These are phyloP conservation scores for Malassezia sp. DNA, from an alignment of 1,284 basidiomycete species.

Conservation along the genomic window DNA sequence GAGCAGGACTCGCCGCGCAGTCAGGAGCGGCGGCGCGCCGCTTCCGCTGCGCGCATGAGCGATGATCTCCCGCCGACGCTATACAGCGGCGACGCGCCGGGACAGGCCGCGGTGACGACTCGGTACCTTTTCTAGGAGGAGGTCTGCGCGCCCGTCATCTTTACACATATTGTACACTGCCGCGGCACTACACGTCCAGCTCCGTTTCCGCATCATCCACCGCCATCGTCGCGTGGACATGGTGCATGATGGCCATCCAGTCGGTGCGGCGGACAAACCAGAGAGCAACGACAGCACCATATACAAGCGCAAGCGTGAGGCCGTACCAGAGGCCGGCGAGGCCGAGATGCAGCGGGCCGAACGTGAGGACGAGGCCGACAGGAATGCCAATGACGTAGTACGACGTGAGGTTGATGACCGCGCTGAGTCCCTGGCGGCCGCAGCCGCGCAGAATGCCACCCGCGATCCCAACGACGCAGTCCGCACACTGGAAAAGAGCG, in stretches of 20 bases:
- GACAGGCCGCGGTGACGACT: slow-evolving; percentile 1
- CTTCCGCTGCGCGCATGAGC: background rate
- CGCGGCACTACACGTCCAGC: background rate
- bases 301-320: slow-evolving; percentile 48
- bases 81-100: slow-evolving; percentile 1
- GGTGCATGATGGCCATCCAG: slow-evolving; percentile 10
- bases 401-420: slow-evolving; percentile 50
- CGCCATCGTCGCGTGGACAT: slow-evolving; percentile 9
- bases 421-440: slow-evolving; percentile 55
- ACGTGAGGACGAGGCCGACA: slow-evolving; percentile 49
- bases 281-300: slow-evolving; percentile 33
- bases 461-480: slow-evolving; percentile 60
- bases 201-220: background rate
- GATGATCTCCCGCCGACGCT: slow-evolving; percentile 7
- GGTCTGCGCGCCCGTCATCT: too few species aligned
- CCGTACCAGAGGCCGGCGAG: slow-evolving; percentile 50
- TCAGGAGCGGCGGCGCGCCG: background rate
- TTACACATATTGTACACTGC: too few species aligned
- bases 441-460: slow-evolving; percentile 65
- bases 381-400: slow-evolving; percentile 51
- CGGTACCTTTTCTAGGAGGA: slow-evolving; percentile 5
- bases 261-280: slow-evolving; percentile 11
- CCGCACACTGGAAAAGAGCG: slow-evolving; percentile 57
- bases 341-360: slow-evolving; percentile 43
- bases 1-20: background rate